Percentiles rank a stretch among this genome's conserved stretches.
Conservation (phyloP, 768 basidiomycete genomes). For the Calocybe gangraenosa region DNA sequence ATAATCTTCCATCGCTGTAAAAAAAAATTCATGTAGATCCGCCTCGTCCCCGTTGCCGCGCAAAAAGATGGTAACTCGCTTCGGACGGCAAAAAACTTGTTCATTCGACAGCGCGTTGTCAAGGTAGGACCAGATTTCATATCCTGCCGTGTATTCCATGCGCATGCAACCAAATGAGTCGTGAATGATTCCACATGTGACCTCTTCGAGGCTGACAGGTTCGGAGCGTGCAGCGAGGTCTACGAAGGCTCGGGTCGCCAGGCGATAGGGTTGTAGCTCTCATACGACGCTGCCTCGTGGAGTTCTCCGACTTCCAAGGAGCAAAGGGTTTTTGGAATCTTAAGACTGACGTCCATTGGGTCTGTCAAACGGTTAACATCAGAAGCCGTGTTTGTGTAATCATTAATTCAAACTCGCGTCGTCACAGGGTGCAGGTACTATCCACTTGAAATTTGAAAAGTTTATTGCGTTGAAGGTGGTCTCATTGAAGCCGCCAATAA, state of each 20-base stretch:
- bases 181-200: not conserved
- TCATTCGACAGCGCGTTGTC: not conserved
- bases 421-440: no score
- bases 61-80: not conserved
- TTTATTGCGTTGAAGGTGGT: no score
- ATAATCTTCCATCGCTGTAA: not conserved
- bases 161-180: not conserved
- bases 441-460: no score
- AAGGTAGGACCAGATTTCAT: not conserved
- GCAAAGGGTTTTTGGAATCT: not conserved
- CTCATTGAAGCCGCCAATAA: no score
- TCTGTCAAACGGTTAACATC: no score
- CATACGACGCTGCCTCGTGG: not conserved
- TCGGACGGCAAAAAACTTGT: not conserved
- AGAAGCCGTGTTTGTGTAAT: no score
- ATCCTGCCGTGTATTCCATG: not conserved
- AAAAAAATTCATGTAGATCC: not conserved
- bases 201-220: not conserved
- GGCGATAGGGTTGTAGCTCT: not conserved
- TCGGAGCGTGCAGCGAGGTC: not conserved
- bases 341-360: no score
- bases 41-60: not conserved
- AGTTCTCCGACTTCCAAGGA: constrained; percentile 1
- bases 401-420: no score
- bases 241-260: not conserved